Base-by-base conservation (phyloP, 129 eudicot species). In the Oenanthe sinensis region DNA sequence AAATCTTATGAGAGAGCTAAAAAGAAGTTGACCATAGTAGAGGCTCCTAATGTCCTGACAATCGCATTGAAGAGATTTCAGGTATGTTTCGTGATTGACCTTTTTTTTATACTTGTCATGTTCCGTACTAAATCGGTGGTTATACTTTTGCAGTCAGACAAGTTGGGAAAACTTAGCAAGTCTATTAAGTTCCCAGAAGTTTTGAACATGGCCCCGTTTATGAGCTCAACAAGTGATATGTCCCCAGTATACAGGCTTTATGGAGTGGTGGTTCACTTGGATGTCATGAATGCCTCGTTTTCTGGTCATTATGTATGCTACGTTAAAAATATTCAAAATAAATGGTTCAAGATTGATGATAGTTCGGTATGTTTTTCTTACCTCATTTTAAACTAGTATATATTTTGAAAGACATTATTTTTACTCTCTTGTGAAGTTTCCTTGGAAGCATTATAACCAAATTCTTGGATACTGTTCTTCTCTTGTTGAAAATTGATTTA, bases 31-130 rank as follows among this genome's bases (percentile, higher is more conserved):
- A 86, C 85, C 0, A 79, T 95, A 68, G 52, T 80, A 45, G 97
- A 92, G 86, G 99, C 97, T 78, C 99, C 97, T 14, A 95, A 92
- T 79, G 88, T 95, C 68, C 99, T 95, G 79, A 91, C 99, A 8
- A 89, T 95, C 77, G 91, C 93, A 15, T 77, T 95, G 80, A 95
- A 95, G 86, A 87, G 99, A 42, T 95, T 90, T 88, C 92, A 84
- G 97, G 99, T 92, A 83, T 80, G 72, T 70, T 76, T 78, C n/a
- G 24, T 80, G 10, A 73, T 30, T 50, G 49, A 43, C 6, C 52
- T 50, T 39, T 78, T 78, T 80, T 22, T 20, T 78, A 49, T 30
- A 17, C 36, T 30, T 19, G 48, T 12, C 26, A 74, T 80, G 67
- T 37, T 44, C 30, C 9, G 16, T 37, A 1, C 62, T 42, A 17